Percentiles rank a stretch among this genome's conserved stretches.
Evolutionary conservation across 1,284 basidiomycete genomes (phyloP).

Genomic region (Tilletia indica): DNA sequence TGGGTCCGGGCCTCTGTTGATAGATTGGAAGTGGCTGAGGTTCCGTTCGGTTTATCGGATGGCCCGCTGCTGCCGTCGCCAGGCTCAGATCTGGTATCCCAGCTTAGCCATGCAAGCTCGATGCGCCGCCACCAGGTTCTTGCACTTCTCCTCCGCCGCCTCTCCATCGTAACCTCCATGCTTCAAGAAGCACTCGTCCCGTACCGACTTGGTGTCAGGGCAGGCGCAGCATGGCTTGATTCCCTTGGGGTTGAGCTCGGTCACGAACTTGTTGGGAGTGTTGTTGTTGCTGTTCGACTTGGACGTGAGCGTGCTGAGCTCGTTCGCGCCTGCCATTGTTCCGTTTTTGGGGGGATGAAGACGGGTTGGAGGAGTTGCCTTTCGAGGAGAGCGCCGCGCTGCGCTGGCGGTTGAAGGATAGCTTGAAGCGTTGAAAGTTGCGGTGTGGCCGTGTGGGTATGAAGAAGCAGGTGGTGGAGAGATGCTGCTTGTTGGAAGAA

Average conservation of each 20-base stretch:
- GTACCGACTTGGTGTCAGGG: constrained; percentile 81
- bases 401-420: too few species aligned
- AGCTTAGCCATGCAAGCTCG: constrained; percentile 80
- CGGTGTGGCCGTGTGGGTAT: too few species aligned
- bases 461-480: too few species aligned
- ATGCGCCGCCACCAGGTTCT: constrained; percentile 74
- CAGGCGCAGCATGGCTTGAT: constrained; percentile 97
- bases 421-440: too few species aligned
- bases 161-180: constrained; percentile 63
- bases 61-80: neutral
- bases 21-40: too few species aligned
- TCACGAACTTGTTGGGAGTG: constrained; percentile 37
- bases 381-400: too few species aligned
- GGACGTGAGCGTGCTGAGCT: neutral
- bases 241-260: constrained; percentile 74
- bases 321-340: too few species aligned
- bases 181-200: constrained; percentile 90
- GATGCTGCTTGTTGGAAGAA: too few species aligned
- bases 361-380: too few species aligned
- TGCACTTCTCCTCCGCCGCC: constrained; percentile 70
- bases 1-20: too few species aligned
- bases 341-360: too few species aligned
- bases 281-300: neutral
- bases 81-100: constrained; percentile 52
- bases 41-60: too few species aligned